Conservation (phyloP, 768 basidiomycete genomes). For the Pilatotrama ljubarskyi region DNA sequence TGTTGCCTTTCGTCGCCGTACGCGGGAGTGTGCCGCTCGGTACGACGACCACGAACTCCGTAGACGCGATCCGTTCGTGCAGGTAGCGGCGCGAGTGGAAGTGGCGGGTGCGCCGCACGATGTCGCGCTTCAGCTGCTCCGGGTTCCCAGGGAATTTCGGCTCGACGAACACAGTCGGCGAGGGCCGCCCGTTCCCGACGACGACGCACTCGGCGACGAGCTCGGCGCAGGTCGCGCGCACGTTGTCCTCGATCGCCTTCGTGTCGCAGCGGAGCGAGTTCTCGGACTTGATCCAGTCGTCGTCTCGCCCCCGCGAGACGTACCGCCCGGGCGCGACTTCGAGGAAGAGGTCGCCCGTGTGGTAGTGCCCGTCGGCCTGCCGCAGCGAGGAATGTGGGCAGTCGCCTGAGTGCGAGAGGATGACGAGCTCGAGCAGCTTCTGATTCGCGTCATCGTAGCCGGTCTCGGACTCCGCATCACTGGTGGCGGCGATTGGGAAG, state of each 20-base stretch:
- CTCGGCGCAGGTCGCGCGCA: conserved; percentile 60
- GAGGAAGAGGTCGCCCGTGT: conserved; percentile 81
- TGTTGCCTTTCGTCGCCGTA: conserved; percentile 81
- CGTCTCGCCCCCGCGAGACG: conserved; percentile 69
- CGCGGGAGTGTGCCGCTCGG: conserved; percentile 66
- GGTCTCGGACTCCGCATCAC: conserved; percentile 32
- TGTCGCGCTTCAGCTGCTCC: conserved; percentile 63
- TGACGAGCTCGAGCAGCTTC: conserved; percentile 66
- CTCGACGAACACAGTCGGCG: conserved; percentile 76
- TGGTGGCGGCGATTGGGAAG: conserved; percentile 47
- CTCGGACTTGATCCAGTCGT: conserved; percentile 86
- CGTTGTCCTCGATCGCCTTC: conserved; percentile 79
- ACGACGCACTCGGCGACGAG: conserved; percentile 75
- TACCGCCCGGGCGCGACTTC: conserved; percentile 59
- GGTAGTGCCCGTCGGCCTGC: conserved; percentile 66
- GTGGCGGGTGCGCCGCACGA: conserved; percentile 68
- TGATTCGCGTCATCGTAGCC: conserved; percentile 53
- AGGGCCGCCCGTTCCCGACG: conserved; percentile 74
- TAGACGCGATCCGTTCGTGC: conserved; percentile 71
- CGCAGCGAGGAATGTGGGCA: conserved; percentile 65
- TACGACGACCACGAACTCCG: conserved; percentile 69
- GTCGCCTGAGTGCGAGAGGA: conserved; percentile 65
- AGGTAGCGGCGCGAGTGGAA: conserved; percentile 77
- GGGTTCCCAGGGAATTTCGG: conserved; percentile 45
- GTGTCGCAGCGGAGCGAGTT: conserved; percentile 80